phyloP scores from a whole-genome alignment of 202 grass and related monocot species.

The Schoenoplectus triqueter region DNA sequence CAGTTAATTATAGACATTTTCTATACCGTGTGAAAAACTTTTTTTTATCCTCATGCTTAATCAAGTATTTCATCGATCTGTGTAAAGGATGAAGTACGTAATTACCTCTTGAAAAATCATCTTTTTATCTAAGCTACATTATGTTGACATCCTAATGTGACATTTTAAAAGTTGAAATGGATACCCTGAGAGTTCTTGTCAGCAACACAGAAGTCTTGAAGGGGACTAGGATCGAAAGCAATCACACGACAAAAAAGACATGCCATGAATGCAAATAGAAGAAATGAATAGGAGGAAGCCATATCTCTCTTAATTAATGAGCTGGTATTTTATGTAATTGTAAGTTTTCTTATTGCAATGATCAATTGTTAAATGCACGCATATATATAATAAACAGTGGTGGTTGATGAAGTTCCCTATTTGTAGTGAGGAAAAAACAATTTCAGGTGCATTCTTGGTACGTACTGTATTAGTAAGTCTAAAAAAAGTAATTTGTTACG shows the following conservation, averaged over 20 bases:
- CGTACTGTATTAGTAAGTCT: neutral
- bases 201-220: constrained; percentile 9
- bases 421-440: neutral
- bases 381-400: neutral
- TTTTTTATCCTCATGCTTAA: too few relatives aligned
- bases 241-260: neutral
- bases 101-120: neutral
- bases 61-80: too few relatives aligned
- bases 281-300: constrained; percentile 1
- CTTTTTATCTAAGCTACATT: neutral
- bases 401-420: neutral
- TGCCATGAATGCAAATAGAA: neutral
- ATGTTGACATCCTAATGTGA: neutral
- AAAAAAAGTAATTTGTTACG: neutral
- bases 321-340: neutral
- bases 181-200: constrained; percentile 23
- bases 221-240: neutral
- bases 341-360: neutral
- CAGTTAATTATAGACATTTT: too few relatives aligned
- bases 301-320: neutral
- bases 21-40: too few relatives aligned
- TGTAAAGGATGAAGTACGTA: too few relatives aligned
- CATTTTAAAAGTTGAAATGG: neutral
- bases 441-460: neutral
- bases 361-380: neutral